These are phyloP conservation scores for Coniella vitis DNA, from an alignment of 2,329 filamentous ascomycete genomes.

Conservation along the genomic window DNA sequence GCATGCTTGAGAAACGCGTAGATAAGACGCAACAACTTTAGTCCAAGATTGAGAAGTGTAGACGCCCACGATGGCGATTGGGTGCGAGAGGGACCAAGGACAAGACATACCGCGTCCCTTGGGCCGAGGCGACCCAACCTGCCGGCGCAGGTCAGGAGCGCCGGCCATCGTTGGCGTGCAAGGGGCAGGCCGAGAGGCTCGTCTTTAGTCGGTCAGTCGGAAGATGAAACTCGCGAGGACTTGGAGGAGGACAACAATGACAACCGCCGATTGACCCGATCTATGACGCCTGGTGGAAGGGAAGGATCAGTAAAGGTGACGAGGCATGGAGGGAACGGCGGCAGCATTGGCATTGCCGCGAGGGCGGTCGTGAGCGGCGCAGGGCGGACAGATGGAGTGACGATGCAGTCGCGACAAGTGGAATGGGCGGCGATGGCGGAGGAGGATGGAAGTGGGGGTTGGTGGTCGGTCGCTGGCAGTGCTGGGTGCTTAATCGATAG, in stretches of 20 bases:
- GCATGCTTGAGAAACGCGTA: neutral
- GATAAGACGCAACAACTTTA: neutral
- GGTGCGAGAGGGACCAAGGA: constrained; percentile 7
- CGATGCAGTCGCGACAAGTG: too few relatives aligned
- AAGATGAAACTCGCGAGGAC: neutral
- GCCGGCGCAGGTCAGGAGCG: constrained; percentile 39
- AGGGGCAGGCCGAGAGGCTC: constrained; percentile 17
- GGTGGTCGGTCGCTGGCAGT: too few relatives aligned
- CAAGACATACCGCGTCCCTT: constrained; percentile 47
- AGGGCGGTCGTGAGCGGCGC: too few relatives aligned
- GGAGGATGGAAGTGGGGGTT: too few relatives aligned
- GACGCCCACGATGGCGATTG: constrained; percentile 5
- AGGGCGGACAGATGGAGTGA: too few relatives aligned
- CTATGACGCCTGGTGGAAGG: constrained; percentile 34
- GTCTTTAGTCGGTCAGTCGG: constrained; percentile 38
- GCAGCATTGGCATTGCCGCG: too few relatives aligned
- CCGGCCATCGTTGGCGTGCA: constrained; percentile 11
- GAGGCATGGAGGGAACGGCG: neutral
- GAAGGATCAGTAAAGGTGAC: constrained; percentile 20
- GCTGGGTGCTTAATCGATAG: too few relatives aligned
- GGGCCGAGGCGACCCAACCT: constrained; percentile 49
- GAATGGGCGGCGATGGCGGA: too few relatives aligned
- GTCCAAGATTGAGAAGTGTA: neutral
- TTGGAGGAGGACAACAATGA: neutral
- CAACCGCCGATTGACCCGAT: constrained; percentile 30